phyloP scores from a whole-genome alignment of 306 rosid species.

The Vigna trinervia region DNA sequence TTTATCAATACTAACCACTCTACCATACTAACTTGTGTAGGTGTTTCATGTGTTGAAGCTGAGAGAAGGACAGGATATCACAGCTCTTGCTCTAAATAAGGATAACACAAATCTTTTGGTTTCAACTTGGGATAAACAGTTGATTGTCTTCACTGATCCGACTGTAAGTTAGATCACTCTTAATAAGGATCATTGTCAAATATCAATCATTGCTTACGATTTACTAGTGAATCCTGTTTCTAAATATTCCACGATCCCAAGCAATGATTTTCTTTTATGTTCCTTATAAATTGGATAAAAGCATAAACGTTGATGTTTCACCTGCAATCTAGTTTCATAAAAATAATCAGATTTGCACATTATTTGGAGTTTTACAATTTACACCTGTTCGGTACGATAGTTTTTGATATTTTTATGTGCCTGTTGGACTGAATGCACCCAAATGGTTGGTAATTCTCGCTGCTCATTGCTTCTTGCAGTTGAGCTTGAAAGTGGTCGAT shows the following conservation, averaged over 20 bases:
- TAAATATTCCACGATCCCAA: conserved; percentile 1
- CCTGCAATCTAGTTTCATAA: conserved; percentile 27
- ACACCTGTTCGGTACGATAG: neutral
- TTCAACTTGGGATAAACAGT: conserved; percentile 82
- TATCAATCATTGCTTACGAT: conserved; percentile 26
- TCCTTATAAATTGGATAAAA: conserved; percentile 15
- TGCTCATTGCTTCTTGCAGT: conserved; percentile 63
- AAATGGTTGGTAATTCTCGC: conserved; percentile 43
- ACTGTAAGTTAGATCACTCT: conserved; percentile 67
- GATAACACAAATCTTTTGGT: conserved; percentile 92
- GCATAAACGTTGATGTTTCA: conserved; percentile 14
- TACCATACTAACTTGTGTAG: conserved; percentile 53
- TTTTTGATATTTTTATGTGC: conserved; percentile 34
- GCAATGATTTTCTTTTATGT: conserved; percentile 23
- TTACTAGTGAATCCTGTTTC: conserved; percentile 15
- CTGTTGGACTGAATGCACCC: conserved; percentile 19
- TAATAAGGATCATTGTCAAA: conserved; percentile 27
- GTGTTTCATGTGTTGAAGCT: conserved; percentile 75
- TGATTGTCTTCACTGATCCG: conserved; percentile 92
- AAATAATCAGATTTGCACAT: neutral
- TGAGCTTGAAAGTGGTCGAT: conserved; percentile 98
- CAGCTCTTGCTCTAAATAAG: conserved; percentile 83
- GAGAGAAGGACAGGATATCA: conserved; percentile 83
- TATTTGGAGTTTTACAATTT: conserved; percentile 23
- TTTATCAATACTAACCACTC: conserved; percentile 29